Base-by-base conservation (phyloP, 352 stramenopile species). In the Pythium inflatum region DNA sequence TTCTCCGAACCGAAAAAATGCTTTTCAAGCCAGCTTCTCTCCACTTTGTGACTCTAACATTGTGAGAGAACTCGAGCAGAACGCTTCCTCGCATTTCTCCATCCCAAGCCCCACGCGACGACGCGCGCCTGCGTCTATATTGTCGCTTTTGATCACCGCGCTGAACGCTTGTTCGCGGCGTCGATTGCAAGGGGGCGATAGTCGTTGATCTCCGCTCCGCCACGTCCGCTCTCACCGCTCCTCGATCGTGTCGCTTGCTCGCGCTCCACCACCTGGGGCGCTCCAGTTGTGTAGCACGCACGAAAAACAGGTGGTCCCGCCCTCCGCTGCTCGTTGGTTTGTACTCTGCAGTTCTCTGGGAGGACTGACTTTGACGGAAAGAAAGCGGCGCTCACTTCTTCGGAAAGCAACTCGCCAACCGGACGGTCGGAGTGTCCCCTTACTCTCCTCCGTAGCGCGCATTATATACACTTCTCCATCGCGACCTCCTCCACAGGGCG, bases 251-350 rank as follows among this genome's bases (percentile, higher is more conserved):
- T 63, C 56, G 56, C 56, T 63, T 63, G 56, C 41, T 31, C 54
- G 38, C 54, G 36, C 54, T n/a, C n/a, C n/a, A n/a, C n/a, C 54
- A 59, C 51, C 51, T 59, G 51, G 18, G 51, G 43, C 30, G 20
- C n/a, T 36, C 18, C 24, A 9, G 13, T n/a, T 46, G 34, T 48
- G 54, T 38, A 49, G 54, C 54, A 61, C 34, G 36, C 33, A 63
- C 38, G 8, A 28, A 63, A 63, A 63, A 63, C 56, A 63, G 56
- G 38, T 63, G 56, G 56, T 41, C 38, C 22, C 34, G 16, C 34
- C 24, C 36, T 34, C 51, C 30, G 31, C 31, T 31, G 51, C 49
- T 56, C 51, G 51, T 61, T 49, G 34, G 54, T 48, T 61, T 25
- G 36, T 34, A 27, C 54, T 49, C 51, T 20, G 27, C 20, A 40